Evolutionary conservation across 305 asterid species (phyloP), one percentile per base, ranked within the genome.

Genomic region (Fraxinus dipetala): DNA sequence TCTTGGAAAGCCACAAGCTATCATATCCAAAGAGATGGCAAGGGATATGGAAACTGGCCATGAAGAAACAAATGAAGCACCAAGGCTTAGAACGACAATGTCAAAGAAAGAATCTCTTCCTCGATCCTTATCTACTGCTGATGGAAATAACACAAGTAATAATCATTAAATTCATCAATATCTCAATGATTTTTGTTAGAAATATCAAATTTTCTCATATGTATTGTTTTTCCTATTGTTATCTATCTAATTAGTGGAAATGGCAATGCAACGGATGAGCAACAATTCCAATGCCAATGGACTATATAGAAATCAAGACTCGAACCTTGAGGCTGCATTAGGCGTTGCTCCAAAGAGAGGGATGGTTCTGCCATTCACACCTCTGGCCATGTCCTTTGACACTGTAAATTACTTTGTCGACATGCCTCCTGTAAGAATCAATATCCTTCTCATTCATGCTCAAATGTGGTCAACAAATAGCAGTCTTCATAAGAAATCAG

Each of bases 331-430:
- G 78, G 78, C 89, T 26, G 83, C 87, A 70, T 80, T 78, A 26
- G 89, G 84, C 36, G 65, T 84, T 22, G 81, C 90, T 56, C 87
- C 88, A 4, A 89, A 87, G 86, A 87, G 81, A 85, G 92, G 92
- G 83, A 89, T 89, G 92, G 83, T 89, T 79, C 86, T 89, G 8
- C 92, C 92, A 28, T 89, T 89, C 75, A 84, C 87, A n/a, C 92
- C 92, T 28, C 78, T 89, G 69, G 86, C 92, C 28, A 89, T 89
- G 92, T 82, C 88, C 63, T 89, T 89, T 28, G 88, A 89, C 18
- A 72, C 54, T 36, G 87, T 89, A 16, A 87, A 82, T 59, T 89
- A 89, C 76, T 89, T 20, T 22, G 92, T 89, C 36, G 90, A 89
- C 86, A 89, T 89, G 90, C 92, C 92, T 75, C 85, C 86, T 0